These are phyloP conservation scores for Hypoxylon crocopeplum DNA, from an alignment of 495 filamentous ascomycete species.

Conservation along the genomic window DNA sequence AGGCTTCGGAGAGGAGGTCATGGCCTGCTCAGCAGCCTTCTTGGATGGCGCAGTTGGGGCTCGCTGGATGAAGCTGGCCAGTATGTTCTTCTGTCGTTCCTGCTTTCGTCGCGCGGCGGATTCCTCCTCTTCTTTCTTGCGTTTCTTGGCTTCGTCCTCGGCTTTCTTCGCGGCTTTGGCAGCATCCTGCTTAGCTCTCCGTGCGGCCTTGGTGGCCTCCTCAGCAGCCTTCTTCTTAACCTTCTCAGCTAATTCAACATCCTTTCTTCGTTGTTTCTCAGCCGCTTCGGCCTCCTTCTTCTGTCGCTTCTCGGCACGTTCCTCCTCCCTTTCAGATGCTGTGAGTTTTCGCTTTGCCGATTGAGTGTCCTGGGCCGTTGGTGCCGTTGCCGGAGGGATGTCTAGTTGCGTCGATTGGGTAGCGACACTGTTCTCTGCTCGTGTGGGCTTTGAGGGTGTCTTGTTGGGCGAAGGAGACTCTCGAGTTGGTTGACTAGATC, in stretches of 20 bases:
- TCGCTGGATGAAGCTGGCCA: slow-evolving; percentile 58
- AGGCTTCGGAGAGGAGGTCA: slow-evolving; percentile 32
- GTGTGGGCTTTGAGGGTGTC: slow-evolving; percentile 27
- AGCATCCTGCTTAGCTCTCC: slow-evolving; percentile 48
- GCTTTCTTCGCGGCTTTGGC: slow-evolving; percentile 50
- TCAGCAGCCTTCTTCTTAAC: slow-evolving; percentile 49
- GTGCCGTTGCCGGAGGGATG: slow-evolving; percentile 5
- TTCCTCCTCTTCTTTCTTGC: slow-evolving; percentile 62
- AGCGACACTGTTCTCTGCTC: neutral
- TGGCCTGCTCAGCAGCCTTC: slow-evolving; percentile 39
- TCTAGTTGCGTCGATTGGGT: slow-evolving; percentile 1
- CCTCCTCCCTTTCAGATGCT: slow-evolving; percentile 58
- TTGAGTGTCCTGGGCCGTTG: slow-evolving; percentile 11
- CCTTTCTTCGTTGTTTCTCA: slow-evolving; percentile 65
- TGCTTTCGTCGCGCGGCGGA: slow-evolving; percentile 55
- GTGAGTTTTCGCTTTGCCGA: slow-evolving; percentile 26
- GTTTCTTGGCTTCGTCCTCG: slow-evolving; percentile 41
- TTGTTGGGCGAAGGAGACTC: slow-evolving; percentile 40
- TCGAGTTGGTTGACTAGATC: slow-evolving; percentile 40
- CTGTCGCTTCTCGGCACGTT: slow-evolving; percentile 61
- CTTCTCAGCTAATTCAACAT: slow-evolving; percentile 57
- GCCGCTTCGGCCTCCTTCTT: slow-evolving; percentile 52
- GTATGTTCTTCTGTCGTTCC: slow-evolving; percentile 65
- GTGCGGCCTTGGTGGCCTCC: slow-evolving; percentile 51
- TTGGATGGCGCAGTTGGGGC: slow-evolving; percentile 34